These are phyloP conservation scores for Auriscalpium orientale DNA, from an alignment of 768 basidiomycete genomes.

Conservation along the genomic window DNA sequence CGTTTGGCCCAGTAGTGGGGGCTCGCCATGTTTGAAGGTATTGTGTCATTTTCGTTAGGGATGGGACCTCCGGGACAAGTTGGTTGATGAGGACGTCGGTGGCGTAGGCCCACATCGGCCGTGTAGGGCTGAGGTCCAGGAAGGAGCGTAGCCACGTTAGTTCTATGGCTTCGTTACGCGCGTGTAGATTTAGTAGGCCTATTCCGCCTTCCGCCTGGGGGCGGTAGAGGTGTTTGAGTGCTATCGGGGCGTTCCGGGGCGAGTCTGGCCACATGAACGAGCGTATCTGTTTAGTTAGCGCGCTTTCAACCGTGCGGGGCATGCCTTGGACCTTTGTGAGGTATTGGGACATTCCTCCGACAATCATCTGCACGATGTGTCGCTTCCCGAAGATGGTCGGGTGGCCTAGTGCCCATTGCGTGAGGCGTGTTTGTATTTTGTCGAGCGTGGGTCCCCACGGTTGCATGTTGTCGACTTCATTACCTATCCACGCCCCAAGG, in stretches of 20 bases:
- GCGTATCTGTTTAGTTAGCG: background rate
- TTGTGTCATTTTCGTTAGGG: background rate
- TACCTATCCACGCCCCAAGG: conserved; percentile 3
- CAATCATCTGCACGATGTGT: conserved; percentile 17
- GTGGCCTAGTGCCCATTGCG: background rate
- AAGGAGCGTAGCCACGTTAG: conserved; percentile 7
- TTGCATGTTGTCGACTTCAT: background rate
- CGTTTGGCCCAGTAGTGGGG: background rate
- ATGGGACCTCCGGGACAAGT: background rate
- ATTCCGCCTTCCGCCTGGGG: conserved; percentile 6
- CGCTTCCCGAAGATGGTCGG: conserved; percentile 13
- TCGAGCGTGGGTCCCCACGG: conserved; percentile 6
- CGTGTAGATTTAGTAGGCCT: conserved; percentile 5
- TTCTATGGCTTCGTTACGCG: conserved; percentile 9
- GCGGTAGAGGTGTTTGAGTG: background rate
- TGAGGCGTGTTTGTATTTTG: background rate
- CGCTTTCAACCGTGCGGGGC: conserved; percentile 10
- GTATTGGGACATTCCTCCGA: conserved; percentile 22
- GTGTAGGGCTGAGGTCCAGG: background rate
- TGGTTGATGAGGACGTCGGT: background rate
- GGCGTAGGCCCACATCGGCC: conserved; percentile 10
- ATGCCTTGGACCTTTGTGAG: conserved; percentile 21
- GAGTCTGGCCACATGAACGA: conserved; percentile 18
- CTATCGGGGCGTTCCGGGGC: background rate
- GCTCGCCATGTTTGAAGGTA: conserved; percentile 12